These are phyloP conservation scores for Rhexocercosporidium sp. DNA, from an alignment of 2,329 filamentous ascomycete species.

Conservation along the genomic window DNA sequence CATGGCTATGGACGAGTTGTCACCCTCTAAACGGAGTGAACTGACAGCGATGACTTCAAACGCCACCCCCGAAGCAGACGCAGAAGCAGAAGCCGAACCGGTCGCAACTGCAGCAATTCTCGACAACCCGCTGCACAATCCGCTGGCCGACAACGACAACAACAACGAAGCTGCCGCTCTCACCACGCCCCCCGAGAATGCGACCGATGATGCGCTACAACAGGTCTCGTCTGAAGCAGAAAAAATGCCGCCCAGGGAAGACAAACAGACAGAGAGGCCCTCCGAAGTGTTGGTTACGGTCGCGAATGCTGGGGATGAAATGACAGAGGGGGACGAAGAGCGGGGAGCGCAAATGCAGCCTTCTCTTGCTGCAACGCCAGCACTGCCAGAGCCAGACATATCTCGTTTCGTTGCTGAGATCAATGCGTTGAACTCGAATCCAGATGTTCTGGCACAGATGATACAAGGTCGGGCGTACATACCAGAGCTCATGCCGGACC, in stretches of 20 bases:
- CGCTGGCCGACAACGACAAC: neutral
- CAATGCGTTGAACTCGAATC: neutral
- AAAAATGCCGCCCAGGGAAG: neutral
- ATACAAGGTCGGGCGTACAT: neutral
- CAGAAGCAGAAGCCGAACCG: neutral
- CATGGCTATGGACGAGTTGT: slow-evolving; percentile 43
- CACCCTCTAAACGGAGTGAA: slow-evolving; percentile 25
- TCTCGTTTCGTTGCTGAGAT: neutral
- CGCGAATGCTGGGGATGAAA: neutral
- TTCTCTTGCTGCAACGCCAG: neutral
- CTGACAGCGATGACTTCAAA: slow-evolving; percentile 45
- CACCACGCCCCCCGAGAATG: slow-evolving; percentile 16
- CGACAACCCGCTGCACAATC: slow-evolving; percentile 8
- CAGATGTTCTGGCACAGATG: neutral
- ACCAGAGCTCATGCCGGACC: neutral
- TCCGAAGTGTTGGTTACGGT: neutral
- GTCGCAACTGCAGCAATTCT: slow-evolving; percentile 16
- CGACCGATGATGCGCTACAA: slow-evolving; percentile 1
- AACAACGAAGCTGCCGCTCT: slow-evolving; percentile 25
- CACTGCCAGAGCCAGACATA: neutral
- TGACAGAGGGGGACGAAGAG: neutral
- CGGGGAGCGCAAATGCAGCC: neutral
- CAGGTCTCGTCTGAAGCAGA: slow-evolving; percentile 8
- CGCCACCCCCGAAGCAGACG: slow-evolving; percentile 22
- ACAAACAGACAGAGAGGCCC: neutral